Base-by-base conservation (phyloP, 2,329 filamentous ascomycete genomes). In the Cladophialophora carrionii region DNA sequence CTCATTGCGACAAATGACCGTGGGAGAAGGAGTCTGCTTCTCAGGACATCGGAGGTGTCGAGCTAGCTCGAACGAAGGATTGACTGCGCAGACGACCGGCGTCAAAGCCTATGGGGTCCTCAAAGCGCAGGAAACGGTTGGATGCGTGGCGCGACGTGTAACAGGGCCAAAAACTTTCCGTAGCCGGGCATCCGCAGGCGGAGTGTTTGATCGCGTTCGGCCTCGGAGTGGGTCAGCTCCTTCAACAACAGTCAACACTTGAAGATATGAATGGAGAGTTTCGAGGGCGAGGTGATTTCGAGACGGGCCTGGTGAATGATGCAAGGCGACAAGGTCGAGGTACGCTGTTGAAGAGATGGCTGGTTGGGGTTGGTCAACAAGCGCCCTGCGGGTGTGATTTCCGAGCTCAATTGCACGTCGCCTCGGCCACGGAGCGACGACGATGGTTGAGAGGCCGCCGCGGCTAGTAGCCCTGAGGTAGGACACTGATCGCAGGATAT, bases 71-170 rank as follows among this genome's bases (percentile, higher is more conserved):
- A 22, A 57, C 20, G 22, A 6, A 20, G 43, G 5, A 24, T 43
- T 31, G 10, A 46, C 5, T 37, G 57, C 22, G 9, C 32, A 24
- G 6, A 31, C 10, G 31, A 32, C 12, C 10, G 34, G 22, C n/a
- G 56, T 57, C 37, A 34, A 58, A 26, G 8, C 24, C 29, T 14
- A 32, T 46, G 52, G 52, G 53, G 57, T 57, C 37, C 52, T 51
- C 43, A 53, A 64, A 48, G n/a, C 58, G 62, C 49, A 37, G 32
- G 49, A 57, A 62, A 56, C 46, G 46, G 29, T 43, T 32, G 51
- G 56, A 51, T 59, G 37, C 59, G 62, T 67, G 59, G 57, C 56
- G 65, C 65, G 62, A 62, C 49, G 62, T 53, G 65, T 64, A 41
- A 62, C 62, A 64, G 52, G 10, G n/a, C 37, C 52, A 54, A 31